Base-by-base conservation (phyloP, 163 green algal genomes). In the Volvox carteri region DNA sequence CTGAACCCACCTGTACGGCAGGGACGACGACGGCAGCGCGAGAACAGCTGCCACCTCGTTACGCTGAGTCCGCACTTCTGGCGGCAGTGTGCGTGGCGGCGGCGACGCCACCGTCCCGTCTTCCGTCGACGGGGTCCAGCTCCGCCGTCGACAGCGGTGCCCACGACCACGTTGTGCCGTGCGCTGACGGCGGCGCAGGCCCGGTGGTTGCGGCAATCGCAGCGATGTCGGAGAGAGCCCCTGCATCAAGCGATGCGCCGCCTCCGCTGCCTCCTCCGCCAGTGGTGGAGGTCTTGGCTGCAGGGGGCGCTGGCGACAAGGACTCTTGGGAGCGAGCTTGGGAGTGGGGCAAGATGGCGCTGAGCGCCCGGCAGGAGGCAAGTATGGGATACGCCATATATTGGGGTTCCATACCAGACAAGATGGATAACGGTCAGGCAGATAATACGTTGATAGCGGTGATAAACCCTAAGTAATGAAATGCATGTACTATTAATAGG, bases 21-120 rank as follows among this genome's bases (percentile, higher is more conserved):
- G n/a, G n/a, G n/a, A 65, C 5, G 54, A 23, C 50, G 50, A 16
- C 54, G 2, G 54, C 54, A 23, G 54, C 60, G 19, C 60, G 11
- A 39, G 3, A 23, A 39, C 60, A 23, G 39, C 39, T 33, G 70
- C 70, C 6, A 21, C 70, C 23, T 33, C 30, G 11, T 44, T 33
- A 80, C 23, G 33, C 65, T 18, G 81, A 87, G 21, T 54, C 46
- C 0, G 81, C 81, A 2, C 65, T 87, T 5, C 46, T 87, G 81
- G 81, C 81, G 44, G 81, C 81, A 48, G 81, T 87, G 14, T 80
- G 65, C 21, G 33, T 28, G 14, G 46, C 81, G 5, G 81, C 81
- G 1, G 25, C 35, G 14, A 68, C 81, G 35, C 2, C 19, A 30
- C 46, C 42, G 72, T 79, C 35, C 39, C 39, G 21, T 19, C 11